Percentiles rank a stretch among this genome's conserved stretches.
Conservation (phyloP, 768 basidiomycete genomes). For the Macrolepiota albuminosa region DNA sequence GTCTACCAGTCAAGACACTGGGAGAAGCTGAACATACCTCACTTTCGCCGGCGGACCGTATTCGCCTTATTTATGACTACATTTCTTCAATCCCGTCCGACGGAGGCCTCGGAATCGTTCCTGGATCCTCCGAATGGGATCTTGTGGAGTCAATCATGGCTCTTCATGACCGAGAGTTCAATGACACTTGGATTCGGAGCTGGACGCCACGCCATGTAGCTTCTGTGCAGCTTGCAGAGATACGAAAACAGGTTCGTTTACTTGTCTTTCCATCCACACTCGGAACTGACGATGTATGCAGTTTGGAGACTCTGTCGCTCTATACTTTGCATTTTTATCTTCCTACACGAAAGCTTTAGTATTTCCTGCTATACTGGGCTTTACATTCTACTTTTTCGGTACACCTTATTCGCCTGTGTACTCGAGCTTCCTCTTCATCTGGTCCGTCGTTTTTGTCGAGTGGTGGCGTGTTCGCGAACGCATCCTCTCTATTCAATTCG, state of each 20-base stretch:
- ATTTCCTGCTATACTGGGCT: conserved; percentile 70
- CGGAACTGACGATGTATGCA: conserved; percentile 7
- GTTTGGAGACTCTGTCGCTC: conserved; percentile 80
- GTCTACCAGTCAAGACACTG: conserved; percentile 54
- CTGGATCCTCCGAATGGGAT: conserved; percentile 68
- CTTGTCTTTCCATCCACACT: background rate
- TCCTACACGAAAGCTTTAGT: conserved; percentile 78
- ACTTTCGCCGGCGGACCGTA: conserved; percentile 68
- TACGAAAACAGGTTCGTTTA: conserved; percentile 61
- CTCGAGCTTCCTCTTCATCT: conserved; percentile 71
- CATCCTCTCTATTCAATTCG: conserved; percentile 77
- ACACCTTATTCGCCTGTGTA: conserved; percentile 74
- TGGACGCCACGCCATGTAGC: conserved; percentile 69
- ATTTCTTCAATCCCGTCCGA: conserved; percentile 68
- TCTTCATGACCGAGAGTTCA: conserved; percentile 80
- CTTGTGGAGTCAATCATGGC: conserved; percentile 78
- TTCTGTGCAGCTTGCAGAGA: conserved; percentile 58
- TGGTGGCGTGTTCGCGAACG: conserved; percentile 89
- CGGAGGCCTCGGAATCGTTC: conserved; percentile 80
- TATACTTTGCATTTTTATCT: conserved; percentile 87
- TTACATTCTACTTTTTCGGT: conserved; percentile 64
- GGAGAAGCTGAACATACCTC: conserved; percentile 40
- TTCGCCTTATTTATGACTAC: conserved; percentile 72
- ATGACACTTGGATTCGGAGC: conserved; percentile 69
- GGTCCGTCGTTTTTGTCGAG: conserved; percentile 85